Evolutionary conservation across 129 eudicot species (phyloP).

Genomic region (Dittrichia graveolens): DNA sequence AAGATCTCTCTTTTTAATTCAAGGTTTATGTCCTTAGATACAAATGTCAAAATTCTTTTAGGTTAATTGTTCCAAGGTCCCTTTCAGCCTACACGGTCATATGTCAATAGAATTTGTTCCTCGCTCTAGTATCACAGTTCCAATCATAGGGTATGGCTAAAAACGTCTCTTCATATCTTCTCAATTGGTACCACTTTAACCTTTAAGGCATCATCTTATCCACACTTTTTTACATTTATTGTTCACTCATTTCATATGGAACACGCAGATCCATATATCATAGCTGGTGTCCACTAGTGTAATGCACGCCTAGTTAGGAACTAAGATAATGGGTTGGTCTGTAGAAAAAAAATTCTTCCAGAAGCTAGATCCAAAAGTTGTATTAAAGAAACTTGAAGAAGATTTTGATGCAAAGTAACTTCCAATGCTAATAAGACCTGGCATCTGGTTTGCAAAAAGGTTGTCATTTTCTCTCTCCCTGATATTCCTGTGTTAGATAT

Average conservation of each 20-base stretch:
- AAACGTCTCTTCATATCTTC: neutral
- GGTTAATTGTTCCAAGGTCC: neutral
- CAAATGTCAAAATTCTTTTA: no score
- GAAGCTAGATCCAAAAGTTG: neutral
- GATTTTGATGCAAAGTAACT: neutral
- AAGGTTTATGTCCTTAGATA: no score
- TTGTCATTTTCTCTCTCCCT: constrained; percentile 2
- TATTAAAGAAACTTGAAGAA: constrained; percentile 14
- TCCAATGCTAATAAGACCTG: neutral
- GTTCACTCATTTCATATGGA: neutral
- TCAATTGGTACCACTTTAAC: constrained; percentile 2
- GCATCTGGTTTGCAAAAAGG: neutral
- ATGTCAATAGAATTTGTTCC: neutral
- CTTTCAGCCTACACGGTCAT: neutral
- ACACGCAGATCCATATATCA: neutral
- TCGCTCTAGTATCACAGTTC: neutral
- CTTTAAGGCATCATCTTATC: constrained; percentile 4
- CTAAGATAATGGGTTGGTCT: constrained; percentile 3
- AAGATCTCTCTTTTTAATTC: no score
- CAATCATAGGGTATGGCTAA: neutral
- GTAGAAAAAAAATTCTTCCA: neutral
- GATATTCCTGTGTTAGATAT: neutral
- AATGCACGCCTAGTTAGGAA: constrained; percentile 1
- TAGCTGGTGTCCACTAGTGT: neutral
- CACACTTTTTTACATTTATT: neutral